Evolutionary conservation across 176 grass and related monocot species (phyloP), one percentile per base, ranked within the genome.

Genomic region (Carex pumila): DNA sequence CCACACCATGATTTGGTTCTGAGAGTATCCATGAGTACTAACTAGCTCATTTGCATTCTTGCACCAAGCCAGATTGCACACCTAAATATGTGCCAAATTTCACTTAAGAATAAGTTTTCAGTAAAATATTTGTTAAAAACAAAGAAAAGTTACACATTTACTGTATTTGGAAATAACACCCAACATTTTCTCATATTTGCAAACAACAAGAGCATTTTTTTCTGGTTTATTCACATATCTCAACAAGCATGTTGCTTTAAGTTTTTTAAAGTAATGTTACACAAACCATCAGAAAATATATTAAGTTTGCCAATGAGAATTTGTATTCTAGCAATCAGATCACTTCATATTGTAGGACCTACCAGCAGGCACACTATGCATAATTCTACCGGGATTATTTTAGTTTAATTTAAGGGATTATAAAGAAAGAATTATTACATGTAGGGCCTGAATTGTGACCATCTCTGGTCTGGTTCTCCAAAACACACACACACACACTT

Each of bases 1-100:
- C 96, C 96, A 98, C 81, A 98, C 93, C 96, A 98, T 98, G 79
- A 98, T 98, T 86, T 98, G 93, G 63, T 98, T 98, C 77, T 98
- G 91, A 12, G 96, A 98, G 79, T 98, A 98, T 14, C 96, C 96
- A 84, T 98, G 96, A 55, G 96, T 98, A 81, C 96, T 98, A 50
- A 98, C 96, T 10, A 98, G 45, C 78, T 98, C 96, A 85, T 95
- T 98, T 37, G 93, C 91, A 70, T 95, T 98, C 81, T 98, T 98
- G 71, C 93, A 95, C 96, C 96, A 98, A 30, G 93, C 93, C 56
- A 98, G 88, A 85, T 98, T 98, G 54, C 96, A 98, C 15, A 98
- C 96, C 95, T 98, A 81, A 78, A 32, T 34, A 0, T 78, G 30
- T 17, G 52, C 73, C 36, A 47, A 36, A 86, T 85, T n/a, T 50